A percentile compares a stretch with the other conserved stretches of the same genome.
Evolutionary conservation across 1,139 yeast species (phyloP).

Genomic region (Blastobotrys arbuscula): DNA sequence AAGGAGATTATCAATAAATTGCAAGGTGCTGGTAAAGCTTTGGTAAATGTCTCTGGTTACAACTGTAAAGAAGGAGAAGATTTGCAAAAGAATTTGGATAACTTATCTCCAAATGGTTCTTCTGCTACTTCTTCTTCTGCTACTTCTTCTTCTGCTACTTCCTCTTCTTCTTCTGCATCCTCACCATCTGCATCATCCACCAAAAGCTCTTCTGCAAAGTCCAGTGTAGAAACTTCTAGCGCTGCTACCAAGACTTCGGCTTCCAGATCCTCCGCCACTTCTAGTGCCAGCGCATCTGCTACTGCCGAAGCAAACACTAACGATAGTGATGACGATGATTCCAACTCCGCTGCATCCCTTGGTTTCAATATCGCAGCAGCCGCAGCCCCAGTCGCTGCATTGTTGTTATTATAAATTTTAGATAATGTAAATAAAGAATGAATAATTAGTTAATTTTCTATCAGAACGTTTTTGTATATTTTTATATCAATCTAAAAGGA

Average conservation of each 20-base stretch:
- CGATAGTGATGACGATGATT: not conserved
- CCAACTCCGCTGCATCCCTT: not conserved
- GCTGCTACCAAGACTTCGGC: conserved; percentile 1
- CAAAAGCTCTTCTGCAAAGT: not conserved
- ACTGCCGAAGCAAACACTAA: not conserved
- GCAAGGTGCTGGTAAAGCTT: conserved; percentile 7
- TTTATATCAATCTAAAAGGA: conserved; percentile 52
- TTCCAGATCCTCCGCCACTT: not conserved
- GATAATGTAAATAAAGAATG: not conserved
- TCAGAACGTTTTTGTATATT: too few species aligned
- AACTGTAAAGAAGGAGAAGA: conserved; percentile 7
- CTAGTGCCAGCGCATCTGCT: not conserved
- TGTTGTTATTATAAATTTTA: not conserved
- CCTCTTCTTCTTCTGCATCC: not conserved
- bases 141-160: conserved; percentile 11
- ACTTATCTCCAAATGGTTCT: not conserved
- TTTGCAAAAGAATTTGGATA: conserved; percentile 3
- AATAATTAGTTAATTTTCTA: conserved; percentile 2
- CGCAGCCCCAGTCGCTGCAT: conserved; percentile 4
- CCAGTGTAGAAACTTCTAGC: not conserved
- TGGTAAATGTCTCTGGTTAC: conserved; percentile 6
- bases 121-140: not conserved
- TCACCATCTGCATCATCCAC: not conserved
- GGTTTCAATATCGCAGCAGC: not conserved
- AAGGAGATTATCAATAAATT: conserved; percentile 3